Conservation (phyloP, 1,284 basidiomycete species). For the Puccinia coronata region DNA sequence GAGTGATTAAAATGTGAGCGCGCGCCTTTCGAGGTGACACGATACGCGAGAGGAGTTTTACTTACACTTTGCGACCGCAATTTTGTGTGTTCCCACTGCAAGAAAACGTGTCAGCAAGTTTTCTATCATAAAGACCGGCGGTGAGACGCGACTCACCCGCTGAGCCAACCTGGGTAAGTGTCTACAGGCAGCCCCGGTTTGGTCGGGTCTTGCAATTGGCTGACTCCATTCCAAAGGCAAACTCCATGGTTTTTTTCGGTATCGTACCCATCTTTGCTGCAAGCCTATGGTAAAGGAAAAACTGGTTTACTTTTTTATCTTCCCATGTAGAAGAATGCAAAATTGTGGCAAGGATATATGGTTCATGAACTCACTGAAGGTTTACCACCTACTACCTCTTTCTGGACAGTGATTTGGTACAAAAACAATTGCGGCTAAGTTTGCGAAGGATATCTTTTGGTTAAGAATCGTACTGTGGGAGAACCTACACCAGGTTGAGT, state of each 20-base stretch:
- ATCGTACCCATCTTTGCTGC: background rate
- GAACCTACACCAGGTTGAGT: too few species aligned
- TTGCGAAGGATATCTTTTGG: too few species aligned
- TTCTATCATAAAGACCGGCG: too few species aligned
- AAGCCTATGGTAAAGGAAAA: background rate
- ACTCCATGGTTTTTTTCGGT: background rate
- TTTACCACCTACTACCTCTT: background rate
- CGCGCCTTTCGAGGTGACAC: background rate
- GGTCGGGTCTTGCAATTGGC: background rate
- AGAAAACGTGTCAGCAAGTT: background rate
- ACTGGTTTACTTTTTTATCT: background rate
- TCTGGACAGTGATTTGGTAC: background rate
- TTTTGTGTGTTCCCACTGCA: background rate
- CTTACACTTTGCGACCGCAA: background rate
- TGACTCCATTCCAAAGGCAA: background rate
- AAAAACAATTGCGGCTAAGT: too few species aligned
- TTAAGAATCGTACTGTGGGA: too few species aligned
- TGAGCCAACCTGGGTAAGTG: background rate
- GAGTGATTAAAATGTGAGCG: background rate
- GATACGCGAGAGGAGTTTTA: background rate
- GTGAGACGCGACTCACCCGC: background rate
- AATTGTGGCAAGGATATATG: background rate
- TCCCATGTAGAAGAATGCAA: background rate
- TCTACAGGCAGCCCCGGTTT: too few species aligned
- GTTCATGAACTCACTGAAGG: background rate